Evolutionary conservation across 2,329 filamentous ascomycete genomes (phyloP).

Genomic region (Fusarium globosum): DNA sequence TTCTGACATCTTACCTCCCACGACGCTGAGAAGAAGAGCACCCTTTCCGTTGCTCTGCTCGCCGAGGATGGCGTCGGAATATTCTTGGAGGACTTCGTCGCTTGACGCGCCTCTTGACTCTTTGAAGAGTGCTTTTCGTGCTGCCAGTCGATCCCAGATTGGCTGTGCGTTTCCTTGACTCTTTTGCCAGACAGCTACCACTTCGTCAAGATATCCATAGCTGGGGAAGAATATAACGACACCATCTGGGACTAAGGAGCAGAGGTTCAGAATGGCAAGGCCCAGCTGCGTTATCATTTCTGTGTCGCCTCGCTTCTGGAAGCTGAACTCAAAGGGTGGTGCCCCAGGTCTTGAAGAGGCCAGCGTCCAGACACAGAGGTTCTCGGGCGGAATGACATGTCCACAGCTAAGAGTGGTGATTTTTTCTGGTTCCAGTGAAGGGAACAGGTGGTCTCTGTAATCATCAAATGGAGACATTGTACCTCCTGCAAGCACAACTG

Average conservation of each 20-base stretch:
- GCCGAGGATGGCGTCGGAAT: slow-evolving; percentile 74
- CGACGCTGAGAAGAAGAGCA: slow-evolving; percentile 86
- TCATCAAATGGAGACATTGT: slow-evolving; percentile 98
- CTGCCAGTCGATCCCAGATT: slow-evolving; percentile 68
- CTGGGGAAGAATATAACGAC: slow-evolving; percentile 96
- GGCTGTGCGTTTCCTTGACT: slow-evolving; percentile 49
- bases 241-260: slow-evolving; percentile 82
- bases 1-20: slow-evolving; percentile 95
- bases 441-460: slow-evolving; percentile 87
- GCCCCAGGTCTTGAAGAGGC: slow-evolving; percentile 54
- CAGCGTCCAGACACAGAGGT: slow-evolving; percentile 82
- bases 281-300: slow-evolving; percentile 81
- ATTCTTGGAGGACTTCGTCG: slow-evolving; percentile 79
- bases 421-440: slow-evolving; percentile 70
- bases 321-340: slow-evolving; percentile 85
- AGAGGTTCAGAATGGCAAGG: slow-evolving; percentile 75
- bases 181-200: slow-evolving; percentile 71
- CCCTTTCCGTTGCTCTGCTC: slow-evolving; percentile 59
- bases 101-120: slow-evolving; percentile 65
- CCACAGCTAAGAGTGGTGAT: slow-evolving; percentile 90
- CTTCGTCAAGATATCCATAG: slow-evolving; percentile 87
- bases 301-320: slow-evolving; percentile 76
- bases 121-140: slow-evolving; percentile 71
- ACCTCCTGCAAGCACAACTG: slow-evolving; percentile 90
- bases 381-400: slow-evolving; percentile 88